phyloP scores from a whole-genome alignment of 2,329 filamentous ascomycete genomes.

The Neofusicoccum parvum region DNA sequence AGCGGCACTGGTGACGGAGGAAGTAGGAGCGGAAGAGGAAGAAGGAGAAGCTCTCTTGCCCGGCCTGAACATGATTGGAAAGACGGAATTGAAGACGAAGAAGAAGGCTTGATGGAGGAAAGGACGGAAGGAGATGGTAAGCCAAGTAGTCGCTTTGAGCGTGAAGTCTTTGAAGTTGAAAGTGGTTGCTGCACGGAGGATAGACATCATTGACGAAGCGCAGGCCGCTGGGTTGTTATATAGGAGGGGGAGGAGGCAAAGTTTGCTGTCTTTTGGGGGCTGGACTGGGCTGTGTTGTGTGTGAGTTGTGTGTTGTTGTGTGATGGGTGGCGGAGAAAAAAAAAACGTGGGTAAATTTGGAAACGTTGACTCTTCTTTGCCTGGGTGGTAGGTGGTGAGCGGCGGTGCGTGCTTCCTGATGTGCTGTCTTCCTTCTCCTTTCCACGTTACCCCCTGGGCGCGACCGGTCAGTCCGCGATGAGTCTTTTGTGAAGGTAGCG shows the following conservation, averaged over 20 bases:
- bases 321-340: constrained; percentile 8
- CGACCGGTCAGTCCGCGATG: constrained; percentile 14
- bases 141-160: constrained; percentile 1
- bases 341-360: constrained; percentile 7
- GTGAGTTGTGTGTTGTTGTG: constrained; percentile 9
- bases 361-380: constrained; percentile 14
- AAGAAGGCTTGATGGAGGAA: constrained; percentile 2
- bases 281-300: neutral
- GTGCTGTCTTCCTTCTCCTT: constrained; percentile 10
- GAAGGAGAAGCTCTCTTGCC: neutral
- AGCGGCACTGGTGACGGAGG: neutral
- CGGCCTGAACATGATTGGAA: constrained; percentile 15
- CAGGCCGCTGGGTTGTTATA: neutral
- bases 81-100: constrained; percentile 15
- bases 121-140: constrained; percentile 12
- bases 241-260: neutral
- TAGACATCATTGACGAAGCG: neutral
- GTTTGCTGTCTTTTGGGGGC: neutral
- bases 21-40: neutral
- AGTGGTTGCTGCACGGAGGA: constrained; percentile 8
- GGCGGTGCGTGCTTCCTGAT: constrained; percentile 13
- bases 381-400: constrained; percentile 1
- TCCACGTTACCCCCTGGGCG: constrained; percentile 6
- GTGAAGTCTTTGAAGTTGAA: constrained; percentile 12
- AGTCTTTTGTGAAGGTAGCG: constrained; percentile 2